Conservation (phyloP, 331 rosid genomes). For the Quercus lobata region DNA sequence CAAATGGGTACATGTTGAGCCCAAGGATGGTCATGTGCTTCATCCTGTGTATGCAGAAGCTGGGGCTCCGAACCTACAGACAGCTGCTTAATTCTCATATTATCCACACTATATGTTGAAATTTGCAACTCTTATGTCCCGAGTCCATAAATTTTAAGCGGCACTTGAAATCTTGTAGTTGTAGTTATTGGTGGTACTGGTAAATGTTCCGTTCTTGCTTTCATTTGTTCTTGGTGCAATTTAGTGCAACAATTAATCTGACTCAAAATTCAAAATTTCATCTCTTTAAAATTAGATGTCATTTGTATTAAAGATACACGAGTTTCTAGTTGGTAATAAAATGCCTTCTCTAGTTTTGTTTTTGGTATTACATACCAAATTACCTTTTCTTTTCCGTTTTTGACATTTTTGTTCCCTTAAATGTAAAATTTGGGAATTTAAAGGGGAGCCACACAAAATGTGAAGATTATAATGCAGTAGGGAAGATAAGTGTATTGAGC, state of each 20-base stretch:
- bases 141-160: neutral
- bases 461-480: too few relatives aligned
- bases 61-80: conserved; percentile 16
- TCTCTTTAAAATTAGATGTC: too few relatives aligned
- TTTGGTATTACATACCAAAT: too few relatives aligned
- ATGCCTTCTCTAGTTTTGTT: too few relatives aligned
- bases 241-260: neutral
- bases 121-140: neutral
- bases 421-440: too few relatives aligned
- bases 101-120: neutral
- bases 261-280: neutral
- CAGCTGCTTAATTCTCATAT: conserved; percentile 7
- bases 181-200: neutral
- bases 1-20: conserved; percentile 84
- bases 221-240: neutral
- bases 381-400: too few relatives aligned
- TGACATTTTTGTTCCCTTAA: too few relatives aligned
- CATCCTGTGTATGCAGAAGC: conserved; percentile 43
- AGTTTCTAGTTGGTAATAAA: too few relatives aligned
- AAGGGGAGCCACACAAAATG: too few relatives aligned
- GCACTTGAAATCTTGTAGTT: neutral
- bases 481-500: too few relatives aligned
- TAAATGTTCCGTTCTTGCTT: neutral
- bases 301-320: too few relatives aligned
- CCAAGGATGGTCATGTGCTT: conserved; percentile 69